A percentile compares a stretch with the other conserved stretches of the same genome.
Evolutionary conservation across 371 early-diverging fungal genomes (phyloP).

Genomic region (Apophysomyces elegans): DNA sequence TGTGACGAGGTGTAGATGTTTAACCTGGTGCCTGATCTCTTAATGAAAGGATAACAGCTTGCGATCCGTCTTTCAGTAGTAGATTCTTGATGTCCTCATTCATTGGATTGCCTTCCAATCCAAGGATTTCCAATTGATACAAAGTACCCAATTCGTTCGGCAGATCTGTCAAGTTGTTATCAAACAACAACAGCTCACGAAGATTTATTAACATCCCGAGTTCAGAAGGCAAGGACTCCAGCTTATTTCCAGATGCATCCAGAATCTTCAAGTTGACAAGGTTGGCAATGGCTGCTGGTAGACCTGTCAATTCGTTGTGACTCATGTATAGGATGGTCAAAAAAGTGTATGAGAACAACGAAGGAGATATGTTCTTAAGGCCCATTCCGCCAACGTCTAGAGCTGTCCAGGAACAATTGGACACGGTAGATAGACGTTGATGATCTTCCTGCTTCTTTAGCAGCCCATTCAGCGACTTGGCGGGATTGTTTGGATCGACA

Average conservation of each 20-base stretch:
- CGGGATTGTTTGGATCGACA: conserved; percentile 67
- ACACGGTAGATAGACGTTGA: neutral
- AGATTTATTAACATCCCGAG: conserved; percentile 87
- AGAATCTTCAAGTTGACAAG: conserved; percentile 70
- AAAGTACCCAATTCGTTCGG: conserved; percentile 95
- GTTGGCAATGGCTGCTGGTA: conserved; percentile 76
- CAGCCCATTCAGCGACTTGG: conserved; percentile 41
- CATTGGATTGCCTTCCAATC: conserved; percentile 97
- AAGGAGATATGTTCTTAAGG: conserved; percentile 74
- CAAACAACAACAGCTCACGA: conserved; percentile 89
- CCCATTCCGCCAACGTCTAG: conserved; percentile 95
- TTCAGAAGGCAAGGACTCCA: conserved; percentile 88
- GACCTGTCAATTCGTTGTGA: conserved; percentile 85
- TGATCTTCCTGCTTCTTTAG: conserved; percentile 34
- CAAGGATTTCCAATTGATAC: conserved; percentile 91
- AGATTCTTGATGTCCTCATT: conserved; percentile 82
- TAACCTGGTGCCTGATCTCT: conserved; percentile 91
- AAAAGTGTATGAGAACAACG: conserved; percentile 81
- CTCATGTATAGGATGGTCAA: conserved; percentile 92
- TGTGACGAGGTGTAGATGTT: conserved; percentile 3
- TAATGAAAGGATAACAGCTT: conserved; percentile 86
- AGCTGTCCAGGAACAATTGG: conserved; percentile 71
- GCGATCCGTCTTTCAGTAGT: conserved; percentile 87
- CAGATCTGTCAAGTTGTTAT: conserved; percentile 88
- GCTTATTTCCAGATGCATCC: conserved; percentile 92